Percentiles rank a stretch among this genome's conserved stretches.
These are phyloP conservation scores for Vicia faba DNA, from an alignment of 306 rosid species.

Conservation along the genomic window DNA sequence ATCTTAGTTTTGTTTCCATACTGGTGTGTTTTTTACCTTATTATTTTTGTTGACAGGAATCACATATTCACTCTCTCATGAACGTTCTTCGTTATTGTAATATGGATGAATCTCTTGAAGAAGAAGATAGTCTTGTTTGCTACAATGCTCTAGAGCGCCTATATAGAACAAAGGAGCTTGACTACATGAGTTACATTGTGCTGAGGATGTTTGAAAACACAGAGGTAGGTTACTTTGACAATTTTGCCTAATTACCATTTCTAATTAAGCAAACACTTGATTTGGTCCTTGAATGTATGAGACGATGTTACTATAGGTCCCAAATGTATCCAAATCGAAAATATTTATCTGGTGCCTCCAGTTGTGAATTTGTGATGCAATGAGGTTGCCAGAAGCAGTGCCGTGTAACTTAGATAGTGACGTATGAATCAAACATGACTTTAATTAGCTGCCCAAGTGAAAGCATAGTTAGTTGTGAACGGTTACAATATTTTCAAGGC, in stretches of 20 bases:
- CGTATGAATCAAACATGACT: conserved; percentile 2
- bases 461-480: conserved; percentile 4
- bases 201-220: conserved; percentile 92
- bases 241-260: conserved; percentile 6
- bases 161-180: conserved; percentile 86
- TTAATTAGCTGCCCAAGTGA: conserved; percentile 17
- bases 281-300: no score
- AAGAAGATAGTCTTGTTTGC: conserved; percentile 83
- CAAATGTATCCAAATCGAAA: no score
- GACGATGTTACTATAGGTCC: no score
- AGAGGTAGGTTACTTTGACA: conserved; percentile 59
- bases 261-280: not conserved
- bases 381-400: not conserved
- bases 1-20: conserved; percentile 10
- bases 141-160: conserved; percentile 74
- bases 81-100: conserved; percentile 95
- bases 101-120: conserved; percentile 90
- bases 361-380: not conserved
- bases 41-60: conserved; percentile 63
- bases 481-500: not conserved
- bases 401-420: not conserved
- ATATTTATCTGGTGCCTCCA: no score
- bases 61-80: conserved; percentile 95
- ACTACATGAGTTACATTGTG: conserved; percentile 96
- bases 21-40: conserved; percentile 1